phyloP scores from a whole-genome alignment of 306 rosid genomes.

The Glycine soja region DNA sequence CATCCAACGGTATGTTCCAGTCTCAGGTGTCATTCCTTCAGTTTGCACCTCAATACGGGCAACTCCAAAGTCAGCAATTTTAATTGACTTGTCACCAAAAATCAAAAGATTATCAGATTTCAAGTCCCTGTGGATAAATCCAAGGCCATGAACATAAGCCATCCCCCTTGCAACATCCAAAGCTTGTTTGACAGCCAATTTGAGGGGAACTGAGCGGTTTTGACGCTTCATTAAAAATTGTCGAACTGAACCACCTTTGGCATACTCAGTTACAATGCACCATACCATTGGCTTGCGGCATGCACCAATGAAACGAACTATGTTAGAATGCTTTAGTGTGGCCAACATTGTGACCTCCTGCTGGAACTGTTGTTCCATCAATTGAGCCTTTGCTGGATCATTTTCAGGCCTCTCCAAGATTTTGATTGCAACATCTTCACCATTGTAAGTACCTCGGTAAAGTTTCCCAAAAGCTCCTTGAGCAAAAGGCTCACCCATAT shows the following conservation, averaged over 20 bases:
- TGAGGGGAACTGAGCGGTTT: conserved; percentile 87
- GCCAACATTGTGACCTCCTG: conserved; percentile 98
- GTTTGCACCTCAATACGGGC: conserved; percentile 99
- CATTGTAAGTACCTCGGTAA: conserved; percentile 90
- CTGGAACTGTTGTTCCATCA: conserved; percentile 98
- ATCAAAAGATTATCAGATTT: conserved; percentile 97
- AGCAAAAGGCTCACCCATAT: conserved; percentile 96
- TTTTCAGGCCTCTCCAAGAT: conserved; percentile 98
- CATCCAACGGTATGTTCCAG: conserved; percentile 99
- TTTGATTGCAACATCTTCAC: conserved; percentile 96
- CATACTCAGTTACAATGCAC: conserved; percentile 98
- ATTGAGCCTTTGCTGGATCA: conserved; percentile 83
- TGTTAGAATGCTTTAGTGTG: conserved; percentile 88
- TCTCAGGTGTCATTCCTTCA: conserved; percentile 99
- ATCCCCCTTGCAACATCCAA: conserved; percentile 97
- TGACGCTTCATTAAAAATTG: conserved; percentile 86
- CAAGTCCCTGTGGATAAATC: conserved; percentile 92
- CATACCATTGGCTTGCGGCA: conserved; percentile 97
- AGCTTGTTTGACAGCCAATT: conserved; percentile 96
- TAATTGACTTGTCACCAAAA: conserved; percentile 89
- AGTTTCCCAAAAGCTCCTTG: conserved; percentile 99
- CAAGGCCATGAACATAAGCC: conserved; percentile 91
- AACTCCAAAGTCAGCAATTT: conserved; percentile 99
- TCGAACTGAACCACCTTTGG: conserved; percentile 96
- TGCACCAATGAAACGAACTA: conserved; percentile 94